Conservation (phyloP, 257 asterid species). For the Jacaranda copaia region DNA sequence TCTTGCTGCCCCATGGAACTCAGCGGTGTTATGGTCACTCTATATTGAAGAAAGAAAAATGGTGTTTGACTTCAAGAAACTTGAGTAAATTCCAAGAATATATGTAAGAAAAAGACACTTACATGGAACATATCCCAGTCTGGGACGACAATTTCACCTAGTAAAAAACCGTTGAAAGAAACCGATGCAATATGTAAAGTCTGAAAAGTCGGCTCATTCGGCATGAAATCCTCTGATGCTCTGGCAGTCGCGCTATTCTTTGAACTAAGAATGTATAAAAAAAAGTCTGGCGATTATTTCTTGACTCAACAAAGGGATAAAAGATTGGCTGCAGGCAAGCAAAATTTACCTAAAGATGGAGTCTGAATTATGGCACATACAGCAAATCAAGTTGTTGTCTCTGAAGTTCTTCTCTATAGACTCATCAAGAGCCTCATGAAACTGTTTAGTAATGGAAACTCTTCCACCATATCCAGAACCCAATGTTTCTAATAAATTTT, state of each 20-base stretch:
- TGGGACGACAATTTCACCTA: constrained; percentile 55
- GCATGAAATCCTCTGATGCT: constrained; percentile 69
- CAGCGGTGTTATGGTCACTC: constrained; percentile 58
- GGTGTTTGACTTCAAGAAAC: not conserved
- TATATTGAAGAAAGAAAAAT: constrained; percentile 10
- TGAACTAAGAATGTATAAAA: constrained; percentile 33
- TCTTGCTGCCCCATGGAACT: constrained; percentile 63
- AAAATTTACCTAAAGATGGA: constrained; percentile 47
- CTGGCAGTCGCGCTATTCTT: constrained; percentile 56
- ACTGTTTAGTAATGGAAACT: constrained; percentile 59
- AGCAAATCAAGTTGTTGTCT: constrained; percentile 56
- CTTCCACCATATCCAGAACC: constrained; percentile 66
- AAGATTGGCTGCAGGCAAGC: not conserved
- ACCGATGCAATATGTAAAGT: constrained; percentile 59
- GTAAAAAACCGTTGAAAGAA: constrained; percentile 54
- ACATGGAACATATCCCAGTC: constrained; percentile 75
- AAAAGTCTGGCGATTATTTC: not conserved
- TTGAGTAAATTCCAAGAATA: not conserved
- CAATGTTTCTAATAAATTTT: constrained; percentile 56
- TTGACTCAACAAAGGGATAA: not conserved
- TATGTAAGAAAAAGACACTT: not conserved
- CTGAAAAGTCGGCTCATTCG: constrained; percentile 56
- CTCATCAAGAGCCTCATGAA: constrained; percentile 61
- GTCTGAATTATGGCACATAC: constrained; percentile 67
- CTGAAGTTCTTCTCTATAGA: constrained; percentile 56